Conservation (phyloP, 129 eudicot species). For the Daucus carota region DNA sequence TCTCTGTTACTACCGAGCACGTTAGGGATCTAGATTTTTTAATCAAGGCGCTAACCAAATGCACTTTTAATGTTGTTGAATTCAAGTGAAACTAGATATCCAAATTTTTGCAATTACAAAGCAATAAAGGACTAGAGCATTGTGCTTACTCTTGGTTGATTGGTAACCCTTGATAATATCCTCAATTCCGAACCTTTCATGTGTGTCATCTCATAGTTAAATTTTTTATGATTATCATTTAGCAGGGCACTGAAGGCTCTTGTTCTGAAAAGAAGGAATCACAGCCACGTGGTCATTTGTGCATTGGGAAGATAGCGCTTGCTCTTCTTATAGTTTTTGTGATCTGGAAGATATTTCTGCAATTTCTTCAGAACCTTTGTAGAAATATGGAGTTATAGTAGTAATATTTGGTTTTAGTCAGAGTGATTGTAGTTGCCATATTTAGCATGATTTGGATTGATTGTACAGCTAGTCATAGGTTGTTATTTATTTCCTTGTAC, state of each 20-base stretch:
- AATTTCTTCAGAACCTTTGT: conserved; percentile 59
- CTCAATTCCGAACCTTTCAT: neutral
- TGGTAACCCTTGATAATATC: neutral
- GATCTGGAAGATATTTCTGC: conserved; percentile 55
- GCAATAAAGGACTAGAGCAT: neutral
- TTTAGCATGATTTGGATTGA: no score
- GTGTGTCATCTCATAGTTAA: neutral
- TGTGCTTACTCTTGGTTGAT: neutral
- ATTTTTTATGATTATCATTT: neutral
- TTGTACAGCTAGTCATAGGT: no score
- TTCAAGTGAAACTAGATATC: neutral
- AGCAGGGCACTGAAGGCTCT: conserved; percentile 16
- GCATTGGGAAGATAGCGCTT: conserved; percentile 57
- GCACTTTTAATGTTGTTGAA: neutral
- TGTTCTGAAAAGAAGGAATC: conserved; percentile 17
- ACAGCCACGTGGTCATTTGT: conserved; percentile 28
- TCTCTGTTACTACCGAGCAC: neutral
- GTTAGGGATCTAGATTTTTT: neutral
- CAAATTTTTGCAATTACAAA: neutral
- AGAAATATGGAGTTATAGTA: no score
- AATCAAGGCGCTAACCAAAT: neutral
- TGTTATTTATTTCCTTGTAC: no score
- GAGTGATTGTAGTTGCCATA: no score
- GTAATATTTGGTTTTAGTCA: no score
- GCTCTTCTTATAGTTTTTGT: conserved; percentile 52